Evolutionary conservation across 2,329 filamentous ascomycete genomes (phyloP), one percentile per base, ranked within the genome.

Genomic region (Ampelomyces quisqualis): DNA sequence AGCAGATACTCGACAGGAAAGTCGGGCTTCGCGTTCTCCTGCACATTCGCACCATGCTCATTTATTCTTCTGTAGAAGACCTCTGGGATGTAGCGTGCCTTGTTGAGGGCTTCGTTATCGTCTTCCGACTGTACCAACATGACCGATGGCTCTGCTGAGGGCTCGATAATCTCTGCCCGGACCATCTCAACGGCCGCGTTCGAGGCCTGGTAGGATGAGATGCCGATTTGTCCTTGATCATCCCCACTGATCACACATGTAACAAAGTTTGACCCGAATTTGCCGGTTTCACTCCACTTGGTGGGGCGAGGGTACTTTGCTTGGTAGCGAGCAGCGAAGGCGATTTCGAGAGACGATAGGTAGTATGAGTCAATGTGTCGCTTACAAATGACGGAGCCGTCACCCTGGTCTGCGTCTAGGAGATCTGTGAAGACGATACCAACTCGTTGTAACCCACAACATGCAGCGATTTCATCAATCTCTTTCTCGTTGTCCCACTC

Each of bases 151-250:
- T 97, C 91, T 20, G 90, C 90, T 7, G 90, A 97, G 6, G 93
- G 88, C 67, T 98, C 93, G 46, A 98, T 81, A 51, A 98, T 90
- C 58, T 97, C 88, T 26, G 93, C 90, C 49, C 87, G 80, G 18
- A 95, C 88, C 93, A 98, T 98, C 68, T 98, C 93, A 4, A 96
- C 90, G 0, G 90, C 90, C 11, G 93, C 86, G 55, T 96, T 95
- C 1, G 91, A 95, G 49, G 89, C 90, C 69, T 98, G 93, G 61
- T 97, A 98, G 0, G 90, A 84, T 3, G 89, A 88, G 47, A 98
- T 88, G 13, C 84, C 79, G 53, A 98, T 97, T 49, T 90, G 84
- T 40, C 90, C 89, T 34, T 88, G 77, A 50, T 93, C 88, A 58
- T 97, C 91, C 32, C 91, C 91, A n/a, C 88, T 91, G 46, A 98